Percentiles rank a stretch among this genome's conserved stretches.
phyloP scores from a whole-genome alignment of 108 stramenopile species.

The Cyclotella baltica region DNA sequence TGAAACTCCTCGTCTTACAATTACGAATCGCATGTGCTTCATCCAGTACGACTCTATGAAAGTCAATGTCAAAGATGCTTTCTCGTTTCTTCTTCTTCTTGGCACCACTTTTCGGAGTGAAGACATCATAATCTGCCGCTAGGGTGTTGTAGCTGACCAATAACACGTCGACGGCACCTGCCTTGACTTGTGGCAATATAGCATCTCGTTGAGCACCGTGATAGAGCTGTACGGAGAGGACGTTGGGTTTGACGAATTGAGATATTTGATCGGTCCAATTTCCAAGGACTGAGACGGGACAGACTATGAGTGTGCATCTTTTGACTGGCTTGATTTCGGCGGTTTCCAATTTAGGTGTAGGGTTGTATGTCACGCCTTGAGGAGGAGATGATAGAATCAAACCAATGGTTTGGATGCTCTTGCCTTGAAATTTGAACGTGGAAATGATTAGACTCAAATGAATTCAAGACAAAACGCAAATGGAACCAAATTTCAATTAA shows the following conservation, averaged over 20 bases:
- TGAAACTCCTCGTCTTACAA: constrained; percentile 39
- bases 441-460: background rate
- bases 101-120: background rate
- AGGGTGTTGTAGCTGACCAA: constrained; percentile 69
- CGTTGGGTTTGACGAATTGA: constrained; percentile 44
- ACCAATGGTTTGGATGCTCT: constrained; percentile 64
- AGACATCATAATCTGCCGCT: constrained; percentile 15
- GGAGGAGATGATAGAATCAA: constrained; percentile 63
- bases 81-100: constrained; percentile 38
- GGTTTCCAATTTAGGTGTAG: background rate
- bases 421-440: constrained; percentile 22
- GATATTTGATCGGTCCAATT: constrained; percentile 70
- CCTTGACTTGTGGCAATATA: constrained; percentile 43
- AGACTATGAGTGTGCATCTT: constrained; percentile 66
- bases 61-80: constrained; percentile 52
- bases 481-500: background rate
- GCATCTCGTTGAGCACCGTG: constrained; percentile 58
- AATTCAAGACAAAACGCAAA: background rate
- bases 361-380: constrained; percentile 37
- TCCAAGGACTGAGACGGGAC: constrained; percentile 68
- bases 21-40: constrained; percentile 71
- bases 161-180: constrained; percentile 48
- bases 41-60: constrained; percentile 66
- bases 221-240: constrained; percentile 52
- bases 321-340: background rate